Evolutionary conservation across 805 yeast genomes (phyloP).

Genomic region (Wickerhamiella dianesei): DNA sequence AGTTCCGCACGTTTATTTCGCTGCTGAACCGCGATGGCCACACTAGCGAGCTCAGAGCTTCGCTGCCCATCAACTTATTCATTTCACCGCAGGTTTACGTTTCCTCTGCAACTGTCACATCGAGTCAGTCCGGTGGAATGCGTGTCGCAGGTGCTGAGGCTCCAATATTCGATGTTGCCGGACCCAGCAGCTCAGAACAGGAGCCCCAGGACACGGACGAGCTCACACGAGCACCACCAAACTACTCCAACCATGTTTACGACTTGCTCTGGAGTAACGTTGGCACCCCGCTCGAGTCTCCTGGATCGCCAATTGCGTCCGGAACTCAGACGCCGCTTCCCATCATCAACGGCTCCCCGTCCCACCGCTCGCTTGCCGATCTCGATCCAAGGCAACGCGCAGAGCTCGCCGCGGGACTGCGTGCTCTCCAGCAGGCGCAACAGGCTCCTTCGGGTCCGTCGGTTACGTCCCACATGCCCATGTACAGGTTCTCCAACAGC

Average conservation of each 20-base stretch:
- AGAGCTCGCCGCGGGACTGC: conserved; percentile 28
- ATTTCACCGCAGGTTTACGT: conserved; percentile 75
- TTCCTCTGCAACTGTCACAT: conserved; percentile 29
- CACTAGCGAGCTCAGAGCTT: conserved; percentile 79
- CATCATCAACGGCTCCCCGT: conserved; percentile 8
- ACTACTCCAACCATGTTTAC: conserved; percentile 66
- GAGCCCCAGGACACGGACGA: conserved; percentile 2
- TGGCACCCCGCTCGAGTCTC: conserved; percentile 28
- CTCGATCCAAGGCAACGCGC: conserved; percentile 25
- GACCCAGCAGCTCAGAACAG: conserved; percentile 5
- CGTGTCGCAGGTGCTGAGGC: conserved; percentile 4
- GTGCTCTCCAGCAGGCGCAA: conserved; percentile 27
- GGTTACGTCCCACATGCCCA: background rate
- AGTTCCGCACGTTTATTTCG: conserved; percentile 66
- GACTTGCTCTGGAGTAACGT: conserved; percentile 67
- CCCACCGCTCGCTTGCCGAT: conserved; percentile 18
- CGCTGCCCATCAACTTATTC: conserved; percentile 66
- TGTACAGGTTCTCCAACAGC: background rate
- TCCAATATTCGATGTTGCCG: conserved; percentile 13
- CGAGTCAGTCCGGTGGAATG: background rate
- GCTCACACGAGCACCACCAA: conserved; percentile 59
- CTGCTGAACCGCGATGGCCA: conserved; percentile 84
- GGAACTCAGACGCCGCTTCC: conserved; percentile 28
- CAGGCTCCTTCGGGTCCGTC: conserved; percentile 4
- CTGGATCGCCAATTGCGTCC: conserved; percentile 15